phyloP scores from a whole-genome alignment of 345 rosid species.

The Dimocarpus longan region DNA sequence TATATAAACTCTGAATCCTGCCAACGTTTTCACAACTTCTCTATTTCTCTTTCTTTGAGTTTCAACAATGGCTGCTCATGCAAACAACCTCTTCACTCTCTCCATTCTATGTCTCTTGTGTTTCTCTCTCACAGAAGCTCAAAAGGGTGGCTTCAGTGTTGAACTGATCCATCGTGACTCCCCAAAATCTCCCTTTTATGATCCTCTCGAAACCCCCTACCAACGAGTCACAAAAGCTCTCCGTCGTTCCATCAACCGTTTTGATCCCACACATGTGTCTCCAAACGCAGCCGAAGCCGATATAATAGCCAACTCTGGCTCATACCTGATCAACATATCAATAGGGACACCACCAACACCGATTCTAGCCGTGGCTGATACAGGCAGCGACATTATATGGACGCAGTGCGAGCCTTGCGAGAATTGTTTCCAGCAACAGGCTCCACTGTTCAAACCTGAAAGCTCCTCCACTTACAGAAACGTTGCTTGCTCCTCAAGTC shows the following conservation, averaged over 20 bases:
- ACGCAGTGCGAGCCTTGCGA: slow-evolving; percentile 38
- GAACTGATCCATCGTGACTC: slow-evolving; percentile 39
- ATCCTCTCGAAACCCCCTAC: slow-evolving; percentile 12
- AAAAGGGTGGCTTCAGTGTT: slow-evolving; percentile 22
- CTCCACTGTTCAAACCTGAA: slow-evolving; percentile 42
- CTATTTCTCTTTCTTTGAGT: no score
- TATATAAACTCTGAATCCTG: no score
- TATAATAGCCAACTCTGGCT: not conserved
- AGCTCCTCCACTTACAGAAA: slow-evolving; percentile 43
- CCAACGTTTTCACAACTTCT: no score
- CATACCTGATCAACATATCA: slow-evolving; percentile 28
- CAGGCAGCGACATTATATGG: slow-evolving; percentile 40
- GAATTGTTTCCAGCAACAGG: slow-evolving; percentile 34
- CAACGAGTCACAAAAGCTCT: slow-evolving; percentile 17
- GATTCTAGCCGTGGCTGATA: slow-evolving; percentile 22
- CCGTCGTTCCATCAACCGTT: slow-evolving; percentile 24
- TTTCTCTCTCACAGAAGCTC: slow-evolving; percentile 12
- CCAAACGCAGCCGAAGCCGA: slow-evolving; percentile 8
- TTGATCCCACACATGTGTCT: not conserved
- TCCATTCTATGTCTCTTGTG: not conserved
- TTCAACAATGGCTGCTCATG: no score
- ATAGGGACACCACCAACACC: slow-evolving; percentile 32
- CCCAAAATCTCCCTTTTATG: slow-evolving; percentile 33
- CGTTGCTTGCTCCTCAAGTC: slow-evolving; percentile 35
- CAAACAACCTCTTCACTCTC: no score